Base-by-base conservation (phyloP, 2,329 filamentous ascomycete genomes). In the Cadophora malorum region DNA sequence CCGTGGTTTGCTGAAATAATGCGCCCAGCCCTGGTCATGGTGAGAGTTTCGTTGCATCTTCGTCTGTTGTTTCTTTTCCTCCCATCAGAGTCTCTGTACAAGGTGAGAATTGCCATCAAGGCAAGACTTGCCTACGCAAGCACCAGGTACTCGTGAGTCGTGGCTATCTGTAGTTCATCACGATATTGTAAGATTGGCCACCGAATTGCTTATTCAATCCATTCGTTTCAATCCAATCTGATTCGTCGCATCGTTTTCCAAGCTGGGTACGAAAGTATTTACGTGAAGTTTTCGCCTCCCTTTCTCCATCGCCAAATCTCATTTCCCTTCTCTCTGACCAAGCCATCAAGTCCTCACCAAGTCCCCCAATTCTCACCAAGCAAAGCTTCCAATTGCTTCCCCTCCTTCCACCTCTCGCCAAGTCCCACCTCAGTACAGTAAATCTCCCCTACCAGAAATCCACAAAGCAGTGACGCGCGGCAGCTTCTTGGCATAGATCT, bases 1-100 rank as follows among this genome's bases (percentile, higher is more conserved):
- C 52, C 63, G 52, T 38, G 38, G 50, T 31, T 38, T 25, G 33
- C 56, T 56, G 38, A 64, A 47, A 53, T 64, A 64, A 64, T 64
- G 62, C 62, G 35, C 19, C 25, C 60, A 52, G 25, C 47, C 45
- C 4, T 25, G 16, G 23, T 28, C 45, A 12, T 10, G 49, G 16
- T 41, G 19, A 63, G 60, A 28, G 41, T 23, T 41, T 55, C 49
- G 25, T 55, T 53, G 23, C 52, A 55, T 33, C 25, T 31, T 33
- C 50, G 47, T 47, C 25, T 33, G 10, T 55, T 21, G 38, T 6
- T n/a, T 38, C 33, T 55, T 21, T 19, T 45, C 10, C 10, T 41
- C 31, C 14, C 12, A 14, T 28, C 25, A n/a, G 9, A n/a, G 12
- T 10, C 12, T 38, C 35, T 10, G 35, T 38, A 38, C 35, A 14